Percentiles rank a stretch among this genome's conserved stretches.
Conservation (phyloP, 176 grass and related monocot species). For the Oryza australiensis region DNA sequence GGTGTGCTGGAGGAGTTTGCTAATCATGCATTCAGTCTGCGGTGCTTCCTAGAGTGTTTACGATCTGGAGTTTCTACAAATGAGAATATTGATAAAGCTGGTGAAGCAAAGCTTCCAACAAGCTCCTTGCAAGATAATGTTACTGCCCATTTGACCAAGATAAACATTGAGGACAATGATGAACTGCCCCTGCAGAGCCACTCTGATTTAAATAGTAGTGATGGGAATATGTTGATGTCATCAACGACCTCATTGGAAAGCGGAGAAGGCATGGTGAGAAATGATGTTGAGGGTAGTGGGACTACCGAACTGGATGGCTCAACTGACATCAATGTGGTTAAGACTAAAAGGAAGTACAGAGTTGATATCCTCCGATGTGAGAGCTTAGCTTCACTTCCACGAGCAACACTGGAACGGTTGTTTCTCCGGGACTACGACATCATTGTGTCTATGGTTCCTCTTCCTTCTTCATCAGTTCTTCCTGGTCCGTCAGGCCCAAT, state of each 20-base stretch:
- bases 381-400: conserved; percentile 92
- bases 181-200: conserved; percentile 13
- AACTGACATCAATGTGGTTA: conserved; percentile 43
- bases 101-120: conserved; percentile 34
- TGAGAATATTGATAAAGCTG: conserved; percentile 37
- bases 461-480: conserved; percentile 88
- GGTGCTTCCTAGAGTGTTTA: conserved; percentile 83
- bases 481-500: conserved; percentile 73
- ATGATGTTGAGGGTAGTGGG: conserved; percentile 30
- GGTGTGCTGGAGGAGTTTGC: conserved; percentile 97
- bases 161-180: conserved; percentile 39
- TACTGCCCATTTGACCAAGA: conserved; percentile 28
- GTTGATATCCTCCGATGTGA: conserved; percentile 97
- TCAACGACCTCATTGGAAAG: conserved; percentile 30
- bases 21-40: conserved; percentile 93
- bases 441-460: conserved; percentile 93
- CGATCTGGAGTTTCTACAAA: conserved; percentile 59
- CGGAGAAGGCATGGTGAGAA: conserved; percentile 17
- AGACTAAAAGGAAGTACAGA: conserved; percentile 84
- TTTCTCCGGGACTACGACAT: conserved; percentile 96
- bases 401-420: conserved; percentile 74
- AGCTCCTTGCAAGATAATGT: conserved; percentile 42
- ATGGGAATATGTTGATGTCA: conserved; percentile 19
- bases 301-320: conserved; percentile 37
- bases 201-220: conserved; percentile 39